Base-by-base conservation (phyloP, 2,329 filamentous ascomycete genomes). In the Talaromyces piceae region DNA sequence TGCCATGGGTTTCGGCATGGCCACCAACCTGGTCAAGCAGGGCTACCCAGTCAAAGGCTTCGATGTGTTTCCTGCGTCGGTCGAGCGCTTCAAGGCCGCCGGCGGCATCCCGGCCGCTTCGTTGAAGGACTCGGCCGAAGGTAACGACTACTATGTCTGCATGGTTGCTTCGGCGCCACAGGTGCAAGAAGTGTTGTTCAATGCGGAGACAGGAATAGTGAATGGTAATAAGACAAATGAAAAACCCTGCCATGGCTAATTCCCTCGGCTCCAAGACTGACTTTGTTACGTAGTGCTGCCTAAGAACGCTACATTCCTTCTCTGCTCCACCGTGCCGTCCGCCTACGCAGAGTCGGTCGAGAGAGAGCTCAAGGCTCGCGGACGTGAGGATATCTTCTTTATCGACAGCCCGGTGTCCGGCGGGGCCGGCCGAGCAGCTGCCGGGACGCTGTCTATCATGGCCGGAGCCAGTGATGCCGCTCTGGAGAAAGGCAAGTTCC, bases 1-100 rank as follows among this genome's bases (percentile, higher is more conserved):
- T 51, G 86, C 86, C 68, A 89, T 89, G 86, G 86, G 86, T 63
- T 86, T 88, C 65, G 86, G 86, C 63, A 89, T 90, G 86, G 86
- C 86, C 56, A 86, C 80, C 54, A 78, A 88, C 63, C 78, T 90
- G 43, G 73, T 88, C 60, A 81, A 82, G 58, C 71, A 79, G 56
- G 83, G 83, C 52, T 87, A 84, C 66, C 54, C 71, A 23, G 84
- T 89, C 22, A 83, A 80, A 20, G 86, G 86, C 51, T 89, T 82
- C 64, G 86, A 90, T 61, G 79, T 88, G 37, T 88, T 80, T 71
- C 72, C 73, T 2, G 82, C 84, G 5, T 82, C 84, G 0, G 76
- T 88, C 28, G 79, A 85, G 50, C 78, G 77, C 20, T 88, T 88
- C 71, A 69, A 76, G 39, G 68, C 75, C 3, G 82, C 81, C 0